phyloP scores from a whole-genome alignment of 495 filamentous ascomycete genomes.

The Pyrenula aspistea region DNA sequence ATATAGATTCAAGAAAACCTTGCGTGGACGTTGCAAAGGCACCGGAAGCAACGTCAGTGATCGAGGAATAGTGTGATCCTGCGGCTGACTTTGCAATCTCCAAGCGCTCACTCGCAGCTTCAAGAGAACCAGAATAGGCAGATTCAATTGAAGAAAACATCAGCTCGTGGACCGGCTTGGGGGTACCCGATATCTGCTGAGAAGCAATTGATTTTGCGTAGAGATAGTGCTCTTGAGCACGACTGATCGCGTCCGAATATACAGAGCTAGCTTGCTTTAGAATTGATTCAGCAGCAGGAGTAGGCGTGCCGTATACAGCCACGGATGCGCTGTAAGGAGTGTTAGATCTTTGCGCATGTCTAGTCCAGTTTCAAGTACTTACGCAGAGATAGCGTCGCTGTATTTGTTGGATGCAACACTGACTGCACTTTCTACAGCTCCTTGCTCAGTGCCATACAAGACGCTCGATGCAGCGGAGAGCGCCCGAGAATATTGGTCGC shows the following conservation, averaged over 20 bases:
- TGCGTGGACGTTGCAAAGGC: conserved; percentile 23
- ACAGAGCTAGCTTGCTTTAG: conserved; percentile 37
- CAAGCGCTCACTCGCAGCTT: conserved; percentile 45
- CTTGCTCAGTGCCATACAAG: conserved; percentile 43
- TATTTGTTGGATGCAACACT: conserved; percentile 45
- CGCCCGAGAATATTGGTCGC: conserved; percentile 44
- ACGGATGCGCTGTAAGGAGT: conserved; percentile 36
- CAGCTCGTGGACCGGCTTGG: conserved; percentile 46
- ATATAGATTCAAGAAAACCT: conserved; percentile 41
- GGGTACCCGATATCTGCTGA: conserved; percentile 52
- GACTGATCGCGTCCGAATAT: conserved; percentile 47
- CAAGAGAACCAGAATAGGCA: conserved; percentile 54
- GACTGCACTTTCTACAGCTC: conserved; percentile 32
- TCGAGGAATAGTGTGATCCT: conserved; percentile 14
- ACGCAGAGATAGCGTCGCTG: conserved; percentile 47
- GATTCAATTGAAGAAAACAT: conserved; percentile 55
- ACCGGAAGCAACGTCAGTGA: conserved; percentile 20
- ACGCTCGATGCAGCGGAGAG: conserved; percentile 43
- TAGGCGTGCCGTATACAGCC: conserved; percentile 49
- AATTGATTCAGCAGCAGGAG: conserved; percentile 27
- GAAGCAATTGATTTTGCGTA: conserved; percentile 55
- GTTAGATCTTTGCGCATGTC: not conserved
- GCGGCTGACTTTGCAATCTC: conserved; percentile 30
- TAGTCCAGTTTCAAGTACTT: conserved; percentile 15
- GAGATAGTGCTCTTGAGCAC: conserved; percentile 51